Evolutionary conservation across 306 rosid species (phyloP), one percentile per base, ranked within the genome.

Genomic region (Lathyrus oleraceus): DNA sequence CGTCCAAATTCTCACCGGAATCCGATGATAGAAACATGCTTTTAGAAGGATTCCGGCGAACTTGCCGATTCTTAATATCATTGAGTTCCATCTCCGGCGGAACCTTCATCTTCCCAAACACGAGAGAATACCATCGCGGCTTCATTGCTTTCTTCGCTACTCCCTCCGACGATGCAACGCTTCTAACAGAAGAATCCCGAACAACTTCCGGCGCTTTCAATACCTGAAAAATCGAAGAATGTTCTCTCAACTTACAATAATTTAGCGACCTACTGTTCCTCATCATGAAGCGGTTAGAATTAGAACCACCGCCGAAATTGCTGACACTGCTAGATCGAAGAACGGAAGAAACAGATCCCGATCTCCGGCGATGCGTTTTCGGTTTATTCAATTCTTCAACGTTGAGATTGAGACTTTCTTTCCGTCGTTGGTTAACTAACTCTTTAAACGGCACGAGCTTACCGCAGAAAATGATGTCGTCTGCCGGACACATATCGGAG

Each of bases 1-100:
- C 73, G 5, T 45, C 67, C 5, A 35, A n/a, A 65, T 78, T 86
- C 14, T 77, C 80, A 12, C 59, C 44, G 10, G 62, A 0, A 5
- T 79, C 86, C 6, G 47, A 3, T 0, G 75, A 25, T 9, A 87
- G 83, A 7, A 87, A 77, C 49, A 75, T 67, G 5, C 73, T 65
- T 4, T 73, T 66, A 1, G 85, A 72, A 0, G 84, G 58, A 36
- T 63, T 87, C 77, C 87, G 84, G 1, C 95, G 88, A 43, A 84
- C 78, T 61, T 86, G 96, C 58, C 97, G 76, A 68, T 75, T 86
- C 72, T 85, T 91, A 5, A 91, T 91, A 42, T 91, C 97, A 44
- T 72, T 77, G 48, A 91, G 95, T 3, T 86, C 97, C 97, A 91
- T 91, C 82, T 88, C 97, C 61, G 85, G 42, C 56, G 92, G 97